Evolutionary conservation across 2,329 filamentous ascomycete genomes (phyloP), one percentile per base, ranked within the genome.

Genomic region (Diplodia seriata): DNA sequence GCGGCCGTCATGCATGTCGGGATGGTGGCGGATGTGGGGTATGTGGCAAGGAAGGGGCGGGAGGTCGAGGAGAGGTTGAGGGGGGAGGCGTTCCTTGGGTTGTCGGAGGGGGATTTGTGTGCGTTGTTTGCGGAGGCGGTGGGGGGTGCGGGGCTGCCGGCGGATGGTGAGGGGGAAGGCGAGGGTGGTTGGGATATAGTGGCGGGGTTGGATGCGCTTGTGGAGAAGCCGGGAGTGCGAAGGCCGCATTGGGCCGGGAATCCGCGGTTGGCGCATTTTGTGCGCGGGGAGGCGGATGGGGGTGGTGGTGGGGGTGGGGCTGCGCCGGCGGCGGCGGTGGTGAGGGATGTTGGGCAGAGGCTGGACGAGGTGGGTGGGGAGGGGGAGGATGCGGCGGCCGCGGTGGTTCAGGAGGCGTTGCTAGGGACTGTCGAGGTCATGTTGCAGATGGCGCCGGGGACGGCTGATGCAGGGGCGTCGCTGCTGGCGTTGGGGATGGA

Each of bases 101-200:
- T 86, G 14, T 84, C 84, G 2, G 85, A 86, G 73, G 76, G 79
- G 3, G 83, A 85, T 65, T 72, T 86, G 18, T 83, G 85, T 70
- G 81, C 84, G 70, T 80, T 84, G 76, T 84, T 86, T 69, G 77
- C 85, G 9, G 84, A 86, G 71, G 83, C 84, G 5, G 81, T 87
- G 31, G 3, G 23, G 2, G 23, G 23, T 26, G 23, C 23, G 3
- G 0, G 23, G 23, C 2, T 26, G 73, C 77, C 83, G 84, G 9
- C n/a, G 36, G 40, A 26, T 40, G n/a, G 5, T 18, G 23, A 26
- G 2, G 40, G 2, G 18, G 29, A n/a, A 6, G 1, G 38, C 11
- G 20, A 18, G 14, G 38, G 62, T 1, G 55, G 12, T 20, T 51
- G 49, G 62, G 54, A 26, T 18, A 20, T 65, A 15, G 33, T 65